These are phyloP conservation scores for Asclepias syriaca DNA, from an alignment of 257 asterid genomes.

Conservation along the genomic window DNA sequence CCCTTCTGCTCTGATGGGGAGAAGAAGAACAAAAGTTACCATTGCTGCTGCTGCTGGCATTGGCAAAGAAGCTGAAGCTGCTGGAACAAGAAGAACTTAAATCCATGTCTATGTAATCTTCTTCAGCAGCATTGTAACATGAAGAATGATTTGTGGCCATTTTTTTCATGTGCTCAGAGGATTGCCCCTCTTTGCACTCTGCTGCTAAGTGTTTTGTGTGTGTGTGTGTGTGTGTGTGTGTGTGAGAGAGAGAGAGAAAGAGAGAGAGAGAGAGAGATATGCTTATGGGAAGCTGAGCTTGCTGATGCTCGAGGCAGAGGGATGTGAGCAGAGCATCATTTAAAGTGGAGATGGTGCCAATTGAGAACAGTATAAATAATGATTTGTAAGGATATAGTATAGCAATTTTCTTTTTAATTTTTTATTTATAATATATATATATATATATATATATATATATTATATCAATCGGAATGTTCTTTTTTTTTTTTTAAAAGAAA, in stretches of 20 bases:
- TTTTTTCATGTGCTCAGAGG: constrained; percentile 13
- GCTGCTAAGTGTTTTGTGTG: neutral
- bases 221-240: constrained; percentile 10
- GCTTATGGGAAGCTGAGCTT: constrained; percentile 37
- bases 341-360: constrained; percentile 58
- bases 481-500: neutral
- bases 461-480: too few species aligned
- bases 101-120: constrained; percentile 46
- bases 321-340: constrained; percentile 36
- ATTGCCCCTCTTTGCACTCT: neutral
- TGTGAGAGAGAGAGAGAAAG: neutral
- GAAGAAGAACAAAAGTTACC: neutral
- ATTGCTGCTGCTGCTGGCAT: neutral
- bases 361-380: constrained; percentile 39
- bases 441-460: too few species aligned
- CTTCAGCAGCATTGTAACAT: constrained; percentile 33
- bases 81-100: constrained; percentile 22
- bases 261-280: constrained; percentile 12
- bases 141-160: constrained; percentile 28
- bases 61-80: constrained; percentile 5
- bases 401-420: neutral
- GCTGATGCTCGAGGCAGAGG: constrained; percentile 19
- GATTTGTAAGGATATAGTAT: constrained; percentile 13
- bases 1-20: constrained; percentile 28
- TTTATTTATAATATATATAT: neutral